Evolutionary conservation across 805 yeast genomes (phyloP), one percentile per base, ranked within the genome.

Genomic region (Lachancea sp.): DNA sequence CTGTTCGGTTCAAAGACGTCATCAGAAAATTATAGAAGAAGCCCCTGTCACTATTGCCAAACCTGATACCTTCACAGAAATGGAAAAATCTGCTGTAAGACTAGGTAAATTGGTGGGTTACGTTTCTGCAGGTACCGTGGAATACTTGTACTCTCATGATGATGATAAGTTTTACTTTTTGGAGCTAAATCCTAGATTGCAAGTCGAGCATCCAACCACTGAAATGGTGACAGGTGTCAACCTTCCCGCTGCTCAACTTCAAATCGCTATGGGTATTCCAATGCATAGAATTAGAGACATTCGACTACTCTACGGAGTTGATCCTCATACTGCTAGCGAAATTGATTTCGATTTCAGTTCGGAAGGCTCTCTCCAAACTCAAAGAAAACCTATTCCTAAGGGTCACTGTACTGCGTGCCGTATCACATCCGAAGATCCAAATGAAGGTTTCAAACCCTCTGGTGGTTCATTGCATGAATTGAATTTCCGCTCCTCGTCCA

Each of bases 321-420:
- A 91, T 65, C 98, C 99, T 44, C 95, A 88, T 61, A 81, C 95
- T 45, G 71, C 91, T 18, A 83, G 96, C 42, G 85, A 81, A 47
- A 86, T 93, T 55, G 99, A 93, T 67, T 93, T 89, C 58, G 89
- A 84, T 52, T 93, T 93, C 70, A 78, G 79, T 49, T 72, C 81
- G 36, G 85, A 83, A 56, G 79, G 75, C 46, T 75, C 95, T 22
- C 72, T 79, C 53, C 75, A 79, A 55, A 77, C 83, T 46, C 99
- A 93, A 72, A 81, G 97, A 67, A 80, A 79, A 57, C 99, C 99
- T 31, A 77, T 75, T 55, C 99, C 99, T 58, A 89, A 88, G 73
- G 99, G 99, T 49, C 99, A 93, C 69, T 86, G 96, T 69, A 93
- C 98, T 39, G 99, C 99, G 42, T 91, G 98, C 72, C 89, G 99